These are phyloP conservation scores for Globisporangium carolinianum DNA, from an alignment of 352 stramenopile species.

Conservation along the genomic window DNA sequence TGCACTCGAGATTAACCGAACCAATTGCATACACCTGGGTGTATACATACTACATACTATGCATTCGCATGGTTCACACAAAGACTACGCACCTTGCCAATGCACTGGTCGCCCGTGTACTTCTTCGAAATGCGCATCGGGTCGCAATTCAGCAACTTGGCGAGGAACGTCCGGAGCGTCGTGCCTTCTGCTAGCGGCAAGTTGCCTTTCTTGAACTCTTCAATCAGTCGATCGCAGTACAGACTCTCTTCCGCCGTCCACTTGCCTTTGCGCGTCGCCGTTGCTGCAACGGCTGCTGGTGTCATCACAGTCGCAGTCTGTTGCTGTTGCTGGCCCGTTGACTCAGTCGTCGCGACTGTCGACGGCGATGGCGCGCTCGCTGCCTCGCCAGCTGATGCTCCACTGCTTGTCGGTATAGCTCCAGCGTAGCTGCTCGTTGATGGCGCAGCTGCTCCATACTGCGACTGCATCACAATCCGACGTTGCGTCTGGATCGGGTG, in stretches of 20 bases:
- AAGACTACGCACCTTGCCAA: conserved; percentile 86
- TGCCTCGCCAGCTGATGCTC: not conserved
- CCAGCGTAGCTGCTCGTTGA: not conserved
- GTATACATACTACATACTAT: too few relatives aligned
- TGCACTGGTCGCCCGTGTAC: conserved; percentile 97
- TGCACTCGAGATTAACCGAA: too few relatives aligned
- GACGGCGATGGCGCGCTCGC: not conserved
- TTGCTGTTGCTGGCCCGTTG: not conserved
- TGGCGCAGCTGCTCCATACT: conserved; percentile 7
- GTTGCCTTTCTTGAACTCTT: conserved; percentile 97
- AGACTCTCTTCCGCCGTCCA: conserved; percentile 96
- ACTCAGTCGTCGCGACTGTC: not conserved
- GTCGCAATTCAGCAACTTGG: conserved; percentile 97
- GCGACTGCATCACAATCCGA: conserved; percentile 22
- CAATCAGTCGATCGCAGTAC: conserved; percentile 95
- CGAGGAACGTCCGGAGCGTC: conserved; percentile 96
- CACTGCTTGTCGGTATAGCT: too few relatives aligned
- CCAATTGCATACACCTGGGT: too few relatives aligned
- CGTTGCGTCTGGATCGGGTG: conserved; percentile 59
- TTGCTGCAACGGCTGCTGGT: conserved; percentile 3
- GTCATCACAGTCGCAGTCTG: not conserved
- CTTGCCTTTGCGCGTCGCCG: conserved; percentile 90
- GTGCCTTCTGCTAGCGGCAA: conserved; percentile 96
- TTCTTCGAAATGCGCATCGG: conserved; percentile 99
- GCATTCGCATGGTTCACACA: too few relatives aligned